These are phyloP conservation scores for Pseudogymnoascus sp. DNA, from an alignment of 2,329 filamentous ascomycete species.

Conservation along the genomic window DNA sequence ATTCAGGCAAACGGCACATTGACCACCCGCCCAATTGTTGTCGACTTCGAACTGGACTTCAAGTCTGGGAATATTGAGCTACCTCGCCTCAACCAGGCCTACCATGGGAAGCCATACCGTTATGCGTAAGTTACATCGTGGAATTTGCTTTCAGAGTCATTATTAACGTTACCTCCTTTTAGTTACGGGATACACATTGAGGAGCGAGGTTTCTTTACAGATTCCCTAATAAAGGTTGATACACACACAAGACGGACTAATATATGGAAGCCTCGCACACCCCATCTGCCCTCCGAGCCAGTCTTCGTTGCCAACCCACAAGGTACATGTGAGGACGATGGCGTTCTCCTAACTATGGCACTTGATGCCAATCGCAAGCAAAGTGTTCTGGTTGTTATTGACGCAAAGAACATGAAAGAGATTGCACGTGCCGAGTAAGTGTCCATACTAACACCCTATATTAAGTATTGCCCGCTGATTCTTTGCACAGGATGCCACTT, in stretches of 20 bases:
- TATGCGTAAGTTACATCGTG: conserved; percentile 32
- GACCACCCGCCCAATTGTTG: neutral
- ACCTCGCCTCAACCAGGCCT: conserved; percentile 55
- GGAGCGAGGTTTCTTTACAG: conserved; percentile 51
- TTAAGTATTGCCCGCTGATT: neutral
- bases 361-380: conserved; percentile 49
- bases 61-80: conserved; percentile 50
- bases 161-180: conserved; percentile 20
- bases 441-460: conserved; percentile 27
- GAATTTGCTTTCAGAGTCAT: too few species aligned
- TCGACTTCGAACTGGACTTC: neutral
- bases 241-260: conserved; percentile 42
- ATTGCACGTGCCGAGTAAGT: conserved; percentile 54
- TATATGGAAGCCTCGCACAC: conserved; percentile 49
- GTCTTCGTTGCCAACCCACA: conserved; percentile 54
- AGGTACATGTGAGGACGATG: conserved; percentile 50
- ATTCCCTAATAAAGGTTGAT: conserved; percentile 60
- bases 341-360: conserved; percentile 55
- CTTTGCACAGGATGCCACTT: neutral
- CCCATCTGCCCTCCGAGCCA: conserved; percentile 60
- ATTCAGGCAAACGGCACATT: neutral
- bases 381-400: conserved; percentile 59
- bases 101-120: conserved; percentile 44
- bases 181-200: conserved; percentile 40
- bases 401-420: conserved; percentile 55